phyloP scores from a whole-genome alignment of 179 eudicot species.

The Spinacia oleracea region DNA sequence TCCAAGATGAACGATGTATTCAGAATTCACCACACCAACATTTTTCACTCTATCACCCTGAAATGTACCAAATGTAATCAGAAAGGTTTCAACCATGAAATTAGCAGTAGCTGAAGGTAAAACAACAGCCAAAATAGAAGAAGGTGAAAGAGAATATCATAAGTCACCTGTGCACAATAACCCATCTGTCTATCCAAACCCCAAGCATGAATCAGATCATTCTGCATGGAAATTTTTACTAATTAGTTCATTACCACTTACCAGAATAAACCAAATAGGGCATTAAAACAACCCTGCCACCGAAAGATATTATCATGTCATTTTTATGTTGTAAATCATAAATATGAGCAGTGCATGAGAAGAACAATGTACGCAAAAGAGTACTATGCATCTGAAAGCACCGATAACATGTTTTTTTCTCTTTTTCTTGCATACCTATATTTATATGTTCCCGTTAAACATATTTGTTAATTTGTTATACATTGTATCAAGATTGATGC shows the following conservation, averaged over 20 bases:
- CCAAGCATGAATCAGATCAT: slow-evolving; percentile 98
- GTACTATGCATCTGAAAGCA: background rate
- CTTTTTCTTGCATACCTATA: background rate
- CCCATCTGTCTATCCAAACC: slow-evolving; percentile 91
- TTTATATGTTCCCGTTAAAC: no score
- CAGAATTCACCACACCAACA: slow-evolving; percentile 90
- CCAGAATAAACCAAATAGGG: background rate
- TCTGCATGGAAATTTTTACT: slow-evolving; percentile 41
- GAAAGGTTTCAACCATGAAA: background rate
- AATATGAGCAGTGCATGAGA: background rate
- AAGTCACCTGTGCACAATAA: slow-evolving; percentile 87
- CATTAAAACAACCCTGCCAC: slow-evolving; percentile 1
- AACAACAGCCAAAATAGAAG: background rate
- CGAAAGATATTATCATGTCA: background rate
- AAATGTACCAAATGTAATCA: slow-evolving; percentile 12
- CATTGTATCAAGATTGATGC: background rate
- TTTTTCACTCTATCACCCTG: slow-evolving; percentile 84
- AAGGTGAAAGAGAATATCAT: slow-evolving; percentile 3
- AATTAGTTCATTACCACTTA: background rate
- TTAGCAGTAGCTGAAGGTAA: background rate
- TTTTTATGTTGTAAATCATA: background rate
- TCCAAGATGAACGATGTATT: slow-evolving; percentile 85
- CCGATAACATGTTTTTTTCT: background rate
- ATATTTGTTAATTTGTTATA: no score
- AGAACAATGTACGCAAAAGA: background rate